Conservation (phyloP, 768 basidiomycete species). For the Tylopilus vinaceipallidus region DNA sequence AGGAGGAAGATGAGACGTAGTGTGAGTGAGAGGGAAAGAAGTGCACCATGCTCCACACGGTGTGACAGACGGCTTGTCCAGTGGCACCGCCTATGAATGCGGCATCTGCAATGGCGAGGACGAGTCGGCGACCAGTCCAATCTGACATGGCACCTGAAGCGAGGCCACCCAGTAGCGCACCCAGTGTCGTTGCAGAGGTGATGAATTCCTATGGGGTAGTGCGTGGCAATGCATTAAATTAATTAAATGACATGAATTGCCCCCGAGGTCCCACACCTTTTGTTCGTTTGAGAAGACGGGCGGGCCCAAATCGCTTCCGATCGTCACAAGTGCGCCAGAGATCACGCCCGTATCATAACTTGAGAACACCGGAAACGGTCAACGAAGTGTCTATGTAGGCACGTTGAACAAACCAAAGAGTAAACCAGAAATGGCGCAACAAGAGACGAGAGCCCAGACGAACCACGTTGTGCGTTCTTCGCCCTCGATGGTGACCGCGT, state of each 20-base stretch:
- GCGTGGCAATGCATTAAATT: no score
- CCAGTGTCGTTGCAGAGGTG: conserved; percentile 75
- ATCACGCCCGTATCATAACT: conserved; percentile 83
- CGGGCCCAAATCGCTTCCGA: conserved; percentile 64
- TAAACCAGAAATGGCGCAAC: conserved; percentile 73
- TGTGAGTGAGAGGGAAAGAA: background rate
- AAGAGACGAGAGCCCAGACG: conserved; percentile 72
- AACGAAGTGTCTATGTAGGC: no score
- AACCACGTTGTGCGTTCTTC: conserved; percentile 70
- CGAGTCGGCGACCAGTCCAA: conserved; percentile 62
- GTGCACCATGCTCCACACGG: conserved; percentile 66
- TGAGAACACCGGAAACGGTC: no score
- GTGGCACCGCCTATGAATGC: conserved; percentile 77
- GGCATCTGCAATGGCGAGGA: conserved; percentile 66
- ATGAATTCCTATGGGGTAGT: conserved; percentile 60
- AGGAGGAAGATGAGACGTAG: no score
- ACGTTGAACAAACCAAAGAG: conserved; percentile 74
- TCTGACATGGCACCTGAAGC: conserved; percentile 68
- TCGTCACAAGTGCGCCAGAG: conserved; percentile 76
- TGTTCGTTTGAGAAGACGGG: conserved; percentile 54
- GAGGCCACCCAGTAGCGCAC: conserved; percentile 74
- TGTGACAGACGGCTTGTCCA: conserved; percentile 67
- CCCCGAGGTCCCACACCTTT: conserved; percentile 42
- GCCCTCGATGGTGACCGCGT: conserved; percentile 59
- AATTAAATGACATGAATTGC: no score